These are phyloP conservation scores for Urostyla sp. DNA, from an alignment of 73 alveolate genomes.

Conservation along the genomic window DNA sequence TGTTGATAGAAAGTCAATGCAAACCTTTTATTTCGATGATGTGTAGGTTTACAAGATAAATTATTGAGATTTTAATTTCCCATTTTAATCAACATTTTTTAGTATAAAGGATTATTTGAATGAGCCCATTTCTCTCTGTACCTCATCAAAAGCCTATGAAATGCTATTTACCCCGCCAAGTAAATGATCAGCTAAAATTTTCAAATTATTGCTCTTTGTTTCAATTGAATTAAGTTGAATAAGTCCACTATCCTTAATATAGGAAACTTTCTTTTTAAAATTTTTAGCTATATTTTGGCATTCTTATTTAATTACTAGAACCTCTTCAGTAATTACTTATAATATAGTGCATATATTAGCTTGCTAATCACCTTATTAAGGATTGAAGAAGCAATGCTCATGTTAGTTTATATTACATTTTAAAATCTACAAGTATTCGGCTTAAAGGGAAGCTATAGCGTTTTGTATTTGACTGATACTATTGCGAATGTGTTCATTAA, in stretches of 20 bases:
- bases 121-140: not conserved
- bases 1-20: not conserved
- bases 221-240: constrained; percentile 9
- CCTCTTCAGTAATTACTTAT: constrained; percentile 6
- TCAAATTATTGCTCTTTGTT: constrained; percentile 35
- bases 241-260: not conserved
- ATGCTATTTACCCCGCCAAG: not conserved
- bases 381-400: not conserved
- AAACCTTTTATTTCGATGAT: not conserved
- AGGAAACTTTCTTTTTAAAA: constrained; percentile 3
- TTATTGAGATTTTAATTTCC: not conserved
- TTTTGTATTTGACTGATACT: not conserved
- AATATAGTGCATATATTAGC: too few relatives aligned
- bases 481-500: constrained; percentile 5
- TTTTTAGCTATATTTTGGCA: not conserved
- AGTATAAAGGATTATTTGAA: not conserved
- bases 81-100: constrained; percentile 11
- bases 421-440: not conserved
- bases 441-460: not conserved
- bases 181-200: constrained; percentile 15
- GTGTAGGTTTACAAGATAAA: not conserved
- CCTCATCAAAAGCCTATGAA: not conserved
- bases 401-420: not conserved
- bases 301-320: constrained; percentile 10
- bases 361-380: too few relatives aligned